These are phyloP conservation scores for Botrytis elliptica DNA, from an alignment of 2,329 filamentous ascomycete genomes.

Conservation along the genomic window DNA sequence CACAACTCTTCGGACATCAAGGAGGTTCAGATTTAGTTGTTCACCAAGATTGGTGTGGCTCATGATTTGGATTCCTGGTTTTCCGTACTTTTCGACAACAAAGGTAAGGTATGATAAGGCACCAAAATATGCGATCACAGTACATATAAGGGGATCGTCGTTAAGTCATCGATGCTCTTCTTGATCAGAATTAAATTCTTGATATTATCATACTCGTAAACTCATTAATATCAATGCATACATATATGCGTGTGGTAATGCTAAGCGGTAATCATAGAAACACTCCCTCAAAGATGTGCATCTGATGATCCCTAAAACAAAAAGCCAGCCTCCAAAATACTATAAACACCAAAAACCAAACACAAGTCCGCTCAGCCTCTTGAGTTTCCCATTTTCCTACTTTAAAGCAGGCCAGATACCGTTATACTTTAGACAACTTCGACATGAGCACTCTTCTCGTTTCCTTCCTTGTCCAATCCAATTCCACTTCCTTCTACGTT, in stretches of 20 bases:
- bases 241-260: not conserved
- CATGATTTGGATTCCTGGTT: not conserved
- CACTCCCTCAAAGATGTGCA: not conserved
- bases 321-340: not conserved
- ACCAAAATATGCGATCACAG: not conserved
- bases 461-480: slow-evolving; percentile 25
- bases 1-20: not conserved
- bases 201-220: not conserved
- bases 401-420: not conserved
- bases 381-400: no score
- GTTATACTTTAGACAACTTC: slow-evolving; percentile 3
- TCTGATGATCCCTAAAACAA: not conserved
- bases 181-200: not conserved
- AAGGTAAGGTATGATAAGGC: not conserved
- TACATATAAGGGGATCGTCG: no score
- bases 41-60: not conserved
- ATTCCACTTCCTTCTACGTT: slow-evolving; percentile 19
- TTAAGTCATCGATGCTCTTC: not conserved
- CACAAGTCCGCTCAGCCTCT: no score
- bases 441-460: slow-evolving; percentile 25
- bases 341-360: no score
- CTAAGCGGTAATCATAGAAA: not conserved
- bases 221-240: not conserved
- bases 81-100: rapidly evolving
- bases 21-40: not conserved